Base-by-base conservation (phyloP, 2,329 filamentous ascomycete genomes). In the Coniella lustricola region DNA sequence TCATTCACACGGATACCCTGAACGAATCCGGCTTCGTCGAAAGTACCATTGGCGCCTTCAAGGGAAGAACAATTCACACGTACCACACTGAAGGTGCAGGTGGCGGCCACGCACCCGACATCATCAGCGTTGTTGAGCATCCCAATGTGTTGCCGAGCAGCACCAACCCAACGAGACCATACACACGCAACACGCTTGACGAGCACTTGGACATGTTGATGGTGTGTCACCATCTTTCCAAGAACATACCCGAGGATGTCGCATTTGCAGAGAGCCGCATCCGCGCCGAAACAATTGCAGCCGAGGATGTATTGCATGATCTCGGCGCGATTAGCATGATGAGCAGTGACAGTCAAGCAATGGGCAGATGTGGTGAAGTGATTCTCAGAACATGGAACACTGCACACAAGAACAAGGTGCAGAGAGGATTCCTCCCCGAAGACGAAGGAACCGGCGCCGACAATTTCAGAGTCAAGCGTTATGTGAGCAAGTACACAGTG, bases 11-110 rank as follows among this genome's bases (percentile, higher is more conserved):
- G 0, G 91, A 97, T 65, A 96, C 91, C 0, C 79, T 97, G 53
- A 97, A 97, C 66, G 91, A 97, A 67, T 91, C 87, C 16, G 91
- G 91, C n/a, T 97, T 95, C 61, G 91, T 97, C 44, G 91, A 96
- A 64, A 85, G 87, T 51, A 95, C 90, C 2, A 81, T 95, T 53
- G 79, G 74, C n/a, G 83, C 90, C 3, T 85, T 97, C 75, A 89
- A 88, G 64, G 75, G 81, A 61, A 83, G 91, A 52, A 87, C 89
- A 1, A 95, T 97, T 60, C 91, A 97, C 68, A 95, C 91, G 1
- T 97, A 97, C 67, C 91, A 97, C 69, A 96, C 90, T 29, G 91
- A 97, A 71, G 91, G 91, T 35, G 91, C 91, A 2, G 91, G 91
- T 35, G 91, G 91, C 56, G 91, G 91, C 3, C 91, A 97, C 66